Evolutionary conservation across 257 asterid species (phyloP).

Genomic region (Dorcoceras hygrometricum): DNA sequence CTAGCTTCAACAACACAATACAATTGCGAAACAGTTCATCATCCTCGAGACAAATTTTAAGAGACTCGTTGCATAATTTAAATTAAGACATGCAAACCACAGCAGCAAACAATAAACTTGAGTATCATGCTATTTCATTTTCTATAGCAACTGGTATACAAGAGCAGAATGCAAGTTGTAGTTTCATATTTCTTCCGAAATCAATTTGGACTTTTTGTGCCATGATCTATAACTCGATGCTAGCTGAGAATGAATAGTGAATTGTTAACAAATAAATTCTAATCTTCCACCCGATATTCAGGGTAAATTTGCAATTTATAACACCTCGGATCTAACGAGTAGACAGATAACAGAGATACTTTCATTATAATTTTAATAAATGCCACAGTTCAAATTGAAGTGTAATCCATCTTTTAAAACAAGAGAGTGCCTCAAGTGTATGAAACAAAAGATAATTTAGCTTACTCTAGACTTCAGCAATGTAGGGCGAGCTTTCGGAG

Average conservation of each 20-base stretch:
- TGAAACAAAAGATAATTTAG: conserved; percentile 20
- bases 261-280: neutral
- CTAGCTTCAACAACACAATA: conserved; percentile 31
- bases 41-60: conserved; percentile 12
- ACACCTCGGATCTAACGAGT: neutral
- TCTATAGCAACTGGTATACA: conserved; percentile 18
- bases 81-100: conserved; percentile 8
- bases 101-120: conserved; percentile 12
- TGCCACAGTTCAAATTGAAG: conserved; percentile 10
- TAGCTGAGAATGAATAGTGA: conserved; percentile 4
- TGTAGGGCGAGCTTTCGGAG: conserved; percentile 77
- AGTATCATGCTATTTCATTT: conserved; percentile 13
- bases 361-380: neutral
- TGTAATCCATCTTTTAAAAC: conserved; percentile 2
- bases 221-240: neutral
- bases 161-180: conserved; percentile 12
- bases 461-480: conserved; percentile 90
- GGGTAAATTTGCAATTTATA: conserved; percentile 6
- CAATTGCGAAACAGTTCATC: conserved; percentile 21
- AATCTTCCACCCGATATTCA: neutral
- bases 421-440: conserved; percentile 7
- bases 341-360: neutral
- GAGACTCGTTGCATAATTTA: neutral
- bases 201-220: conserved; percentile 5
- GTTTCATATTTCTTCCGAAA: conserved; percentile 14